A percentile compares a stretch with the other conserved stretches of the same genome.
Conservation (phyloP, 345 rosid genomes). For the Populus nigra region DNA sequence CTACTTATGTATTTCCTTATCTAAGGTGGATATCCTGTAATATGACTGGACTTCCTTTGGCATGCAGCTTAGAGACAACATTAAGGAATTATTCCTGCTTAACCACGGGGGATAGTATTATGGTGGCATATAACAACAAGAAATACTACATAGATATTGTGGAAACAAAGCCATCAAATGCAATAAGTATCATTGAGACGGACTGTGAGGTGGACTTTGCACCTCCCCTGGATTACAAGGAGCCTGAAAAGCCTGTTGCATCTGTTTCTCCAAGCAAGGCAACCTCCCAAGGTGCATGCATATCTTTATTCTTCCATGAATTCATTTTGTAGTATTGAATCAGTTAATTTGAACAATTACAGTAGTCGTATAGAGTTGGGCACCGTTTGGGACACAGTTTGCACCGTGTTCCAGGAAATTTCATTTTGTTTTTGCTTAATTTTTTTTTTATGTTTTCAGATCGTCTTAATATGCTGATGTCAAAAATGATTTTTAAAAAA, state of each 20-base stretch:
- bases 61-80: conserved; percentile 87
- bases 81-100: conserved; percentile 94
- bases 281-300: conserved; percentile 53
- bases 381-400: too few relatives aligned
- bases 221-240: conserved; percentile 96
- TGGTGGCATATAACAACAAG: conserved; percentile 98
- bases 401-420: too few relatives aligned
- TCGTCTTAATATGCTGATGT: too few relatives aligned
- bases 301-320: background rate
- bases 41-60: conserved; percentile 8
- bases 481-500: too few relatives aligned
- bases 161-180: conserved; percentile 92
- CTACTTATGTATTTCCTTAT: background rate
- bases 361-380: background rate
- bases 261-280: conserved; percentile 49
- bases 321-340: background rate
- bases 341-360: background rate
- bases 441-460: too few relatives aligned
- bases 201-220: conserved; percentile 99
- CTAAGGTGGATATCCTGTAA: background rate
- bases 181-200: conserved; percentile 97
- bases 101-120: conserved; percentile 94
- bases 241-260: conserved; percentile 70
- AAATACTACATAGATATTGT: conserved; percentile 93
- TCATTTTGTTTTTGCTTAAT: too few relatives aligned